phyloP scores from a whole-genome alignment of 805 yeast genomes.

The Candida coquimbonensis region DNA sequence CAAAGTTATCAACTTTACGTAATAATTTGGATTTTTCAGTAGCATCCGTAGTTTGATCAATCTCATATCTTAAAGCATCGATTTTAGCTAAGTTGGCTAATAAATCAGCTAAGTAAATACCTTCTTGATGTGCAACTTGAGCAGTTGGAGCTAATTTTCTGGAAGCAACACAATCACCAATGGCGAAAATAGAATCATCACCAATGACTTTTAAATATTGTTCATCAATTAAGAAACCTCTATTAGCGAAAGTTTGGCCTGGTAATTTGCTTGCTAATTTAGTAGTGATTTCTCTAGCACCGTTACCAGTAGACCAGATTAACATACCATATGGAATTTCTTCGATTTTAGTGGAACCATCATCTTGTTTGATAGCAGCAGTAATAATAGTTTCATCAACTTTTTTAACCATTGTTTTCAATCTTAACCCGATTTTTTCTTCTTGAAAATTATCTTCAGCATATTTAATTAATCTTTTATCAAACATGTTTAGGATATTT shows the following conservation, averaged over 20 bases:
- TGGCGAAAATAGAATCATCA: constrained; percentile 71
- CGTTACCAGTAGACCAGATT: constrained; percentile 97
- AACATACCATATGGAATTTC: constrained; percentile 82
- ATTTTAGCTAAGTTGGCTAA: constrained; percentile 51
- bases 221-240: constrained; percentile 81
- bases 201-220: constrained; percentile 71
- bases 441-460: constrained; percentile 36
- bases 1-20: constrained; percentile 40
- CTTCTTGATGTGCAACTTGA: constrained; percentile 94
- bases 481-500: constrained; percentile 59
- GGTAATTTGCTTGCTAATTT: constrained; percentile 64
- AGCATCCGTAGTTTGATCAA: constrained; percentile 26
- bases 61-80: constrained; percentile 31
- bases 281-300: constrained; percentile 68
- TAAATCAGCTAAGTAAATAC: constrained; percentile 66
- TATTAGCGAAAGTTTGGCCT: constrained; percentile 74
- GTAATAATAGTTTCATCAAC: constrained; percentile 68
- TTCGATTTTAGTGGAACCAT: constrained; percentile 55
- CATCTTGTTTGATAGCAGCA: constrained; percentile 65
- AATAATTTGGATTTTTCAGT: constrained; percentile 33
- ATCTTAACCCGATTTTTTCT: constrained; percentile 63
- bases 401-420: constrained; percentile 83
- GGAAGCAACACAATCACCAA: constrained; percentile 89
- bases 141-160: constrained; percentile 87
- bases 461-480: constrained; percentile 35